Conservation (phyloP, 225 moss, liverwort and hornwort species). For the Sphagnum contortum region DNA sequence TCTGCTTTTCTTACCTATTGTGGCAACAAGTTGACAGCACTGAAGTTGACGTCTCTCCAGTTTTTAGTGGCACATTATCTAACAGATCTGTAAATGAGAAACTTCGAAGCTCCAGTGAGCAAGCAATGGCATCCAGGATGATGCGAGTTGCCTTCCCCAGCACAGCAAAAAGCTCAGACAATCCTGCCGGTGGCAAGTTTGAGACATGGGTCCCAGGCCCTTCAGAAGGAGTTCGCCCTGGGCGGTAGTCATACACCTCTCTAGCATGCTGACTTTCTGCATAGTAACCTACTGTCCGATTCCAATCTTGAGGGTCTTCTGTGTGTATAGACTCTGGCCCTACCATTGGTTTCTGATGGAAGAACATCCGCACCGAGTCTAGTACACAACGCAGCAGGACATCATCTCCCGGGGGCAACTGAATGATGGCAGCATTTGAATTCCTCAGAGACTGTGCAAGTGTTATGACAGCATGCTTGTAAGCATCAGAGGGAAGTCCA, state of each 20-base stretch:
- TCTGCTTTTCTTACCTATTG: slow-evolving; percentile 22
- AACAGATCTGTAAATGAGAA: slow-evolving; percentile 86
- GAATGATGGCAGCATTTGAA: slow-evolving; percentile 85
- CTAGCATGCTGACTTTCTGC: slow-evolving; percentile 79
- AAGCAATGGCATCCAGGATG: slow-evolving; percentile 84
- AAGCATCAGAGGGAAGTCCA: slow-evolving; percentile 76
- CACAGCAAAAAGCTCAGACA: slow-evolving; percentile 69
- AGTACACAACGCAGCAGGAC: slow-evolving; percentile 89
- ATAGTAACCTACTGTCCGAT: slow-evolving; percentile 77
- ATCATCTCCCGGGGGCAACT: slow-evolving; percentile 67
- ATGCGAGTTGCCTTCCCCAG: slow-evolving; percentile 75
- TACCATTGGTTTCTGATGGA: slow-evolving; percentile 76
- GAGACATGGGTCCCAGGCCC: slow-evolving; percentile 45
- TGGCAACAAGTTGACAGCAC: slow-evolving; percentile 71
- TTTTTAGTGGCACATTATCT: slow-evolving; percentile 84
- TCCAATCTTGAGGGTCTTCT: slow-evolving; percentile 88
- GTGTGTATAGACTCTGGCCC: slow-evolving; percentile 67
- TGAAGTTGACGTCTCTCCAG: slow-evolving; percentile 80
- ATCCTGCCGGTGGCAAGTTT: slow-evolving; percentile 86
- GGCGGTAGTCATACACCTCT: slow-evolving; percentile 88
- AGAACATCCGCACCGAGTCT: slow-evolving; percentile 94
- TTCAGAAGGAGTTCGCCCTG: slow-evolving; percentile 48
- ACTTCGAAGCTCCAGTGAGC: slow-evolving; percentile 86
- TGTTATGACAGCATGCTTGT: slow-evolving; percentile 69
- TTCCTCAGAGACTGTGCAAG: slow-evolving; percentile 72